A percentile compares a stretch with the other conserved stretches of the same genome.
These are phyloP conservation scores for Omphalotus olearius DNA, from an alignment of 1,284 basidiomycete genomes.

Conservation along the genomic window DNA sequence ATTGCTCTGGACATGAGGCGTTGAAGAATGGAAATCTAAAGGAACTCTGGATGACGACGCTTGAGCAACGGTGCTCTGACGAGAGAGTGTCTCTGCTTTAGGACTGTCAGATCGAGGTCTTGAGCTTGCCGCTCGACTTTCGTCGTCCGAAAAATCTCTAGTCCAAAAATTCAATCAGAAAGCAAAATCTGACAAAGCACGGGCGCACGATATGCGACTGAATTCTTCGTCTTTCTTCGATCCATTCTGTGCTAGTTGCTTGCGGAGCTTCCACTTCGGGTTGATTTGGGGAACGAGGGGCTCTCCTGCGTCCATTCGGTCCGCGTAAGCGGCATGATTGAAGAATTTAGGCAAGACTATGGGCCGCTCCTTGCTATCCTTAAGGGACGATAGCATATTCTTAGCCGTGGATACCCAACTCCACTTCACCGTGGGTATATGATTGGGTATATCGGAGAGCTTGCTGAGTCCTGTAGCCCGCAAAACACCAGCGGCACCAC, in stretches of 20 bases:
- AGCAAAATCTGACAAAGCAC: background rate
- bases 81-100: background rate
- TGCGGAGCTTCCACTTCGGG: background rate
- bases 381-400: background rate
- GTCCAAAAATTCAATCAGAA: background rate
- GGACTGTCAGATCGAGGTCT: background rate
- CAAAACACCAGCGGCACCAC: slow-evolving; percentile 21
- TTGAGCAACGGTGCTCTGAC: background rate
- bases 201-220: slow-evolving; percentile 38
- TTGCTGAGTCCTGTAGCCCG: slow-evolving; percentile 42
- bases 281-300: background rate
- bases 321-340: slow-evolving; percentile 40
- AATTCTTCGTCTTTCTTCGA: slow-evolving; percentile 23
- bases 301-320: slow-evolving; percentile 42
- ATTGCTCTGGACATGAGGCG: slow-evolving; percentile 1
- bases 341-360: slow-evolving; percentile 19
- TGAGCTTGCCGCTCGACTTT: background rate
- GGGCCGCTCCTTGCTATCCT: background rate
- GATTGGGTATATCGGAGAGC: slow-evolving; percentile 50
- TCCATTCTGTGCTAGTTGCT: slow-evolving; percentile 5
- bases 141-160: background rate
- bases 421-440: slow-evolving; percentile 63
- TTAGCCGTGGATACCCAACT: slow-evolving; percentile 42
- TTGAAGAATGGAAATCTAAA: background rate
- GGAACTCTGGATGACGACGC: slow-evolving; percentile 9